Conservation (phyloP, 495 filamentous ascomycete species). For the Chlorociboria aeruginascens region DNA sequence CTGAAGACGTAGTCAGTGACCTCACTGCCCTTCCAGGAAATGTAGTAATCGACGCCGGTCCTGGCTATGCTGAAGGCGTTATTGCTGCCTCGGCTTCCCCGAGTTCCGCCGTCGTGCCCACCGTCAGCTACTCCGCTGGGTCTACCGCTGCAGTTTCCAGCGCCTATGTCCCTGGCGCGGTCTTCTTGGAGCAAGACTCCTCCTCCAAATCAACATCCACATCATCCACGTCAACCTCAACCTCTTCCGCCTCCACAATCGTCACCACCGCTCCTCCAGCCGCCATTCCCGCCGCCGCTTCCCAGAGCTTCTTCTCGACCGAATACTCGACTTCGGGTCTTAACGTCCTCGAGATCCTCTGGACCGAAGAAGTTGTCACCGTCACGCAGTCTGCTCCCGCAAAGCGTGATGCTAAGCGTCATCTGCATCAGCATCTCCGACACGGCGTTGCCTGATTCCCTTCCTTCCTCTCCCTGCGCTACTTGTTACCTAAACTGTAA, state of each 20-base stretch:
- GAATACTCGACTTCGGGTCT: constrained; percentile 22
- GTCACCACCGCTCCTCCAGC: not conserved
- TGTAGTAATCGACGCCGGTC: constrained; percentile 38
- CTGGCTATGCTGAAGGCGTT: constrained; percentile 30
- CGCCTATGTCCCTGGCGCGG: constrained; percentile 12
- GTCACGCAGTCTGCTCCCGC: constrained; percentile 6
- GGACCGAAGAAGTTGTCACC: constrained; percentile 23
- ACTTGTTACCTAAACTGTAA: too few relatives aligned
- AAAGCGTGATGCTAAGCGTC: constrained; percentile 1
- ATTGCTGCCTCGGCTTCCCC: not conserved
- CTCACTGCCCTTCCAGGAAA: constrained; percentile 37
- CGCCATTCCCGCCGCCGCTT: not conserved
- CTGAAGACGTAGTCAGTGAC: constrained; percentile 27
- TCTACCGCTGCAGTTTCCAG: constrained; percentile 10
- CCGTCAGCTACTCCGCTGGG: constrained; percentile 1
- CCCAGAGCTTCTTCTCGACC: constrained; percentile 13
- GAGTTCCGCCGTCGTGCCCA: not conserved
- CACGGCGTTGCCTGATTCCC: not conserved
- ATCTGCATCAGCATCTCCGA: constrained; percentile 10
- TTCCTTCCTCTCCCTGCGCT: too few relatives aligned
- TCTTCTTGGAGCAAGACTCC: constrained; percentile 3
- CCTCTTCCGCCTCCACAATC: not conserved
- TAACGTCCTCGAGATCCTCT: constrained; percentile 22
- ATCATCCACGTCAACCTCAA: not conserved
- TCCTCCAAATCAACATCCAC: not conserved